Base-by-base conservation (phyloP, 306 rosid species). In the Sicyos baderoa region DNA sequence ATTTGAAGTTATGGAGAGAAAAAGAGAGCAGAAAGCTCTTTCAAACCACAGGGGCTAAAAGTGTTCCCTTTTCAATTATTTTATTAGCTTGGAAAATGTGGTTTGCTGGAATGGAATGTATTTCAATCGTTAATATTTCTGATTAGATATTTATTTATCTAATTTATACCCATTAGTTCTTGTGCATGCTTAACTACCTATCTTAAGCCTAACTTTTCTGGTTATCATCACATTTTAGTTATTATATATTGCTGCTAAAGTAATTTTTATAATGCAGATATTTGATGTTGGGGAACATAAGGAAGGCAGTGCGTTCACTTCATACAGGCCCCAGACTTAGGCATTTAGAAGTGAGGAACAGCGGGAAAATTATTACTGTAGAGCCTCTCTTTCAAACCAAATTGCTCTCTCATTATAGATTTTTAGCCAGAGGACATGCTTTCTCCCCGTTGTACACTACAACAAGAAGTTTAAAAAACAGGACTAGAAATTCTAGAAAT, bases 201-300 rank as follows among this genome's bases (percentile, higher is more conserved):
- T 4, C 29, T 63, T 6, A 18, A 42, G 22, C 9, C 69, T 10
- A 63, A 18, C 69, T 10, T 37, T 40, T 40, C 29, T 17, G 11
- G 17, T 11, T 40, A 19, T 40, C 18, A 40, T 17, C 69, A 63
- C 21, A 12, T 11, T 63, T 12, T 18, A 40, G 12, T 29, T 13
- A n/a, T 47, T 51, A 16, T 45, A 16, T 48, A 70, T 35, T 59
- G 14, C 44, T 54, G 5, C 63, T 71, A 57, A 40, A 60, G 78
- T 71, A 62, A 40, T 77, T 72, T 80, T 56, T 64, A 70, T 18
- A 3, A 55, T 77, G 88, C 96, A 93, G 99, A 80, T 81, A 74
- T 82, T 88, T 88, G 82, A 86, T 90, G 82, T 87, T 89, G 69
- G 76, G 82, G 79, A 56, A 64, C 73, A 80, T 82, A 78, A 84